Evolutionary conservation across 2,329 filamentous ascomycete genomes (phyloP).

Genomic region (Tothia fuscella): DNA sequence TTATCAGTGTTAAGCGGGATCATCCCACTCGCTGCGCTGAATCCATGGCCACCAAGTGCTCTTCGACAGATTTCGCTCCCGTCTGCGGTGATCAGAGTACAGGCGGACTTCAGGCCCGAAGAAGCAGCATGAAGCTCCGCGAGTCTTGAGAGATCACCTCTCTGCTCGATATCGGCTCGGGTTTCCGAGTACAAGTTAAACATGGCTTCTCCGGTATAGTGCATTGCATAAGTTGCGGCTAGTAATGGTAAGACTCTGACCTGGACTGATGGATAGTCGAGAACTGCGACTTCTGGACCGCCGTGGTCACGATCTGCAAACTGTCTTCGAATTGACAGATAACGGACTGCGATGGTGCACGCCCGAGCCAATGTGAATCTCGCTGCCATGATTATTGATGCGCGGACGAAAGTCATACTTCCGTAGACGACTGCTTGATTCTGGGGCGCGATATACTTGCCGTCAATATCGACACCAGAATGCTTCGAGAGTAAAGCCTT

Average conservation of each 20-base stretch:
- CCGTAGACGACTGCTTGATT: slow-evolving; percentile 60
- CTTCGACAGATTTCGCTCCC: slow-evolving; percentile 64
- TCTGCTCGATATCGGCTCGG: slow-evolving; percentile 46
- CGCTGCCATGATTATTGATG: slow-evolving; percentile 50
- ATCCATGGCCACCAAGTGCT: slow-evolving; percentile 67
- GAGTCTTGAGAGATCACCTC: slow-evolving; percentile 37
- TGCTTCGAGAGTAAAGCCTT: slow-evolving; percentile 52
- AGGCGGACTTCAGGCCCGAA: slow-evolving; percentile 62
- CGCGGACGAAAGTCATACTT: slow-evolving; percentile 64
- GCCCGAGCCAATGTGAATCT: slow-evolving; percentile 49
- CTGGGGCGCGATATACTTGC: slow-evolving; percentile 54
- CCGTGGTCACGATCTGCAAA: slow-evolving; percentile 64
- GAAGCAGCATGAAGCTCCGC: slow-evolving; percentile 68
- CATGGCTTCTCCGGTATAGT: slow-evolving; percentile 69
- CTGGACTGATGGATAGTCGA: slow-evolving; percentile 75
- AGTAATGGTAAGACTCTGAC: slow-evolving; percentile 60
- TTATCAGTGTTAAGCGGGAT: slow-evolving; percentile 66
- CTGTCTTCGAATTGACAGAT: slow-evolving; percentile 62
- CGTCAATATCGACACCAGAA: slow-evolving; percentile 53
- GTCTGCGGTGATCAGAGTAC: slow-evolving; percentile 59
- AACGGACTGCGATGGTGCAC: slow-evolving; percentile 66
- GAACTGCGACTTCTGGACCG: slow-evolving; percentile 58
- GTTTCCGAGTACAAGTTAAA: slow-evolving; percentile 51
- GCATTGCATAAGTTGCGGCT: slow-evolving; percentile 63
- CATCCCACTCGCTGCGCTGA: slow-evolving; percentile 64